These are phyloP conservation scores for Pestalotiopsis fici DNA, from an alignment of 2,329 filamentous ascomycete species.

Conservation along the genomic window DNA sequence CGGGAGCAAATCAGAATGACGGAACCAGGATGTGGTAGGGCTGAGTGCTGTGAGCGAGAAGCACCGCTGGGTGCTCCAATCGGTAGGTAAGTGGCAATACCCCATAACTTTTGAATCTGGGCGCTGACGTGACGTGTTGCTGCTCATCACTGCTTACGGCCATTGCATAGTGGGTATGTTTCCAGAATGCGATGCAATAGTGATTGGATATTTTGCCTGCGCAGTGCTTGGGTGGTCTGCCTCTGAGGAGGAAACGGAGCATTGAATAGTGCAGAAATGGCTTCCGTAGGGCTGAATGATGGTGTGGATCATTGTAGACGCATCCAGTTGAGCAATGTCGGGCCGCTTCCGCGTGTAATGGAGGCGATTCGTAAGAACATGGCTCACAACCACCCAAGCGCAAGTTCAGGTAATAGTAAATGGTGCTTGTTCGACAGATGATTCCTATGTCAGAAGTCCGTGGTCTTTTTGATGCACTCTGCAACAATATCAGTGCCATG, in stretches of 20 bases:
- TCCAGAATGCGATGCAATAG: neutral
- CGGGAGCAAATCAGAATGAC: conserved; percentile 3
- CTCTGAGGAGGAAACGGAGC: neutral
- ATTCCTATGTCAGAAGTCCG: too few species aligned
- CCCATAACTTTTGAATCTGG: neutral
- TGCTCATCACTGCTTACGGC: neutral
- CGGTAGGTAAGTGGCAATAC: neutral
- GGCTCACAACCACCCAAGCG: too few species aligned
- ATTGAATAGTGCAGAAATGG: conserved; percentile 6
- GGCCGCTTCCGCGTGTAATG: conserved; percentile 1
- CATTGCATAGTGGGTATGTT: neutral
- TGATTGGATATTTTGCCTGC: neutral
- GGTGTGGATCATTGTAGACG: conserved; percentile 5
- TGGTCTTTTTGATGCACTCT: neutral
- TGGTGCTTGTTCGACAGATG: neutral
- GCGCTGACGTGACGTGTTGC: neutral
- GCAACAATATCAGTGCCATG: neutral
- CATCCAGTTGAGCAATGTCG: neutral
- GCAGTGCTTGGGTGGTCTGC: neutral
- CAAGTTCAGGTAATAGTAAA: neutral
- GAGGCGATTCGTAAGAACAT: neutral
- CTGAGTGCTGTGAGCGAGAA: neutral
- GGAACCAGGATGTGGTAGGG: conserved; percentile 3
- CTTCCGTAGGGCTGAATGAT: conserved; percentile 13
- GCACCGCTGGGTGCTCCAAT: neutral